phyloP scores from a whole-genome alignment of 2,329 filamentous ascomycete genomes.

The Botrytis elliptica region DNA sequence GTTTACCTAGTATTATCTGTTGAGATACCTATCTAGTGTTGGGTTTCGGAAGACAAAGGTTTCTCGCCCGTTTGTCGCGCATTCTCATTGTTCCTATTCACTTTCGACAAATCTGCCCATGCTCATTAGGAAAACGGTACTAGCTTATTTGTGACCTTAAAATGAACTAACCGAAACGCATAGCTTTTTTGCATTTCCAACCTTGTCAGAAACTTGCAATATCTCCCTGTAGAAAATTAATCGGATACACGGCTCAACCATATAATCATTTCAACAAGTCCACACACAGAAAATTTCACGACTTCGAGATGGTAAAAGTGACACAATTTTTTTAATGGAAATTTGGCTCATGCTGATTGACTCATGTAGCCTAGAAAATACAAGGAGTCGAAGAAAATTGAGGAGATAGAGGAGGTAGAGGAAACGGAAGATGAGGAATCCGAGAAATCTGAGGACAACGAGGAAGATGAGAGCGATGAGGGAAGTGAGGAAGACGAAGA shows the following conservation, averaged over 20 bases:
- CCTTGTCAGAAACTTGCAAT: not conserved
- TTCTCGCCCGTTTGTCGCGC: not conserved
- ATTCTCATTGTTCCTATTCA: not conserved
- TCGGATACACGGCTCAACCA: not conserved
- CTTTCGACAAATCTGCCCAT: not conserved
- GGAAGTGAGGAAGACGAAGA: not conserved
- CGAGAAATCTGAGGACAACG: not conserved
- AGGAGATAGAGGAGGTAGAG: not conserved
- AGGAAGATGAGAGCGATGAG: not conserved
- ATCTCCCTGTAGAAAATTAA: not conserved
- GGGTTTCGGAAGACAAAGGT: not conserved
- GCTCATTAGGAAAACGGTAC: not conserved
- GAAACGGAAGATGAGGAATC: not conserved
- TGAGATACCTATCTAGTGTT: not conserved
- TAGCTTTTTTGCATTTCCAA: not conserved
- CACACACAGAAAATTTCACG: not conserved
- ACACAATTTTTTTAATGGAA: not conserved
- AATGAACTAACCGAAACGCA: not conserved
- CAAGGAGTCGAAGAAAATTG: not conserved
- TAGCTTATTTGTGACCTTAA: not conserved
- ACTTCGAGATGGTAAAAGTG: not conserved
- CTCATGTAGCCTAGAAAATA: not conserved
- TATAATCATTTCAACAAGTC: not conserved
- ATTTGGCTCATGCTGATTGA: not conserved
- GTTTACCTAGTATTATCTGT: not conserved